phyloP scores from a whole-genome alignment of 2,329 filamentous ascomycete genomes.

The Tetracladium maxilliforme region DNA sequence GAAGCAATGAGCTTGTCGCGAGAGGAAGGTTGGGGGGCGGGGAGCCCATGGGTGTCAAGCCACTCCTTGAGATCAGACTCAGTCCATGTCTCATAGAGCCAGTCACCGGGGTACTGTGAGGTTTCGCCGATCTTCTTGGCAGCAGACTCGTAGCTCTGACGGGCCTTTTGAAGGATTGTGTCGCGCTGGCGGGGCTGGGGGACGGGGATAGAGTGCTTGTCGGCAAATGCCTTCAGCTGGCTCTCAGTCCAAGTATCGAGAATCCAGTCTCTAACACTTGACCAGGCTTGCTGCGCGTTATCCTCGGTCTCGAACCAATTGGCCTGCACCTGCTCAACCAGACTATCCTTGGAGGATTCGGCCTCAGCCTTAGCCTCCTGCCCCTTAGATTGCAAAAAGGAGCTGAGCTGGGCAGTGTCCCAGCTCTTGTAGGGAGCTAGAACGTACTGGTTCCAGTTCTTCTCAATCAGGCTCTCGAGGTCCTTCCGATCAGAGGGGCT shows the following conservation, averaged over 20 bases:
- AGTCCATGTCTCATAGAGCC: constrained; percentile 84
- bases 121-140: constrained; percentile 69
- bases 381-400: constrained; percentile 58
- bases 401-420: constrained; percentile 53
- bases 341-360: constrained; percentile 51
- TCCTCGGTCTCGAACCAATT: constrained; percentile 72
- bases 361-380: constrained; percentile 52
- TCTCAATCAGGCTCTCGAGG: constrained; percentile 77
- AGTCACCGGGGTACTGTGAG: constrained; percentile 78
- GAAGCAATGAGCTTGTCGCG: constrained; percentile 81
- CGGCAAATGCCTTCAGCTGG: constrained; percentile 83
- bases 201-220: constrained; percentile 74
- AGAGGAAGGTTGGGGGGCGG: constrained; percentile 67
- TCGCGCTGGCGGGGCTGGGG: constrained; percentile 82
- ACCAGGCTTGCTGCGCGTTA: constrained; percentile 56
- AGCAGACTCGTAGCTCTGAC: constrained; percentile 65
- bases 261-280: constrained; percentile 74
- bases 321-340: constrained; percentile 54
- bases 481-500: constrained; percentile 83
- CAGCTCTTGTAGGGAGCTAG: constrained; percentile 63
- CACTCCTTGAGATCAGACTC: constrained; percentile 86
- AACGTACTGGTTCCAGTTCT: constrained; percentile 75
- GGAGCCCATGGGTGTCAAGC: constrained; percentile 78
- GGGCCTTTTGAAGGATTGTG: constrained; percentile 60
- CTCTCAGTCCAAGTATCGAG: constrained; percentile 93